Evolutionary conservation across 495 filamentous ascomycete genomes (phyloP).

Genomic region (Aspergillus cavernicola): DNA sequence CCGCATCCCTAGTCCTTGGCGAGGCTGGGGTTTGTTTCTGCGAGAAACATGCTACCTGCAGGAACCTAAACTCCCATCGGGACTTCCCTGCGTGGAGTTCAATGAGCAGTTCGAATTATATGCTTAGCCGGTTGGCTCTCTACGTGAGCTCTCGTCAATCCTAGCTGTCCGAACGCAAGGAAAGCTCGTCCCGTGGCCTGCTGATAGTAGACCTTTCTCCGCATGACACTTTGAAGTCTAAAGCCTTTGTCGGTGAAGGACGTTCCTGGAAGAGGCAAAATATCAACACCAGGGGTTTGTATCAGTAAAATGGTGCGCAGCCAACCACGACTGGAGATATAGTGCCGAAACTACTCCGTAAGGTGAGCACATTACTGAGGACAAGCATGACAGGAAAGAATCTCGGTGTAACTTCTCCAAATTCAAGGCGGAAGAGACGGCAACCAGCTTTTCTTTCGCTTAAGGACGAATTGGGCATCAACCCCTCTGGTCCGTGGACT

Average conservation of each 20-base stretch:
- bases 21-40: background rate
- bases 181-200: background rate
- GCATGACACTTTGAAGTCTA: background rate
- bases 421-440: conserved; percentile 17
- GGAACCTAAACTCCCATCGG: background rate
- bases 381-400: background rate
- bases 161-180: background rate
- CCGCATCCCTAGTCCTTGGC: background rate
- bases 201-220: conserved; percentile 2
- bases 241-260: conserved; percentile 3
- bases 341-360: too few relatives aligned
- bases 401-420: conserved; percentile 7
- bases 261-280: background rate
- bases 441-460: conserved; percentile 15
- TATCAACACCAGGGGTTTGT: background rate
- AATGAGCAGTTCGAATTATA: background rate
- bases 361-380: too few relatives aligned
- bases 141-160: too few relatives aligned
- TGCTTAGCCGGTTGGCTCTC: background rate
- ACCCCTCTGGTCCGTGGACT: conserved; percentile 18
- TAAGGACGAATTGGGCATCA: conserved; percentile 21
- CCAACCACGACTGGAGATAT: too few relatives aligned
- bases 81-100: background rate
- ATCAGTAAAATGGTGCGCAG: background rate
- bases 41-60: conserved; percentile 7